These are phyloP conservation scores for Aquilaria yunnanensis DNA, from an alignment of 345 rosid species.

Conservation along the genomic window DNA sequence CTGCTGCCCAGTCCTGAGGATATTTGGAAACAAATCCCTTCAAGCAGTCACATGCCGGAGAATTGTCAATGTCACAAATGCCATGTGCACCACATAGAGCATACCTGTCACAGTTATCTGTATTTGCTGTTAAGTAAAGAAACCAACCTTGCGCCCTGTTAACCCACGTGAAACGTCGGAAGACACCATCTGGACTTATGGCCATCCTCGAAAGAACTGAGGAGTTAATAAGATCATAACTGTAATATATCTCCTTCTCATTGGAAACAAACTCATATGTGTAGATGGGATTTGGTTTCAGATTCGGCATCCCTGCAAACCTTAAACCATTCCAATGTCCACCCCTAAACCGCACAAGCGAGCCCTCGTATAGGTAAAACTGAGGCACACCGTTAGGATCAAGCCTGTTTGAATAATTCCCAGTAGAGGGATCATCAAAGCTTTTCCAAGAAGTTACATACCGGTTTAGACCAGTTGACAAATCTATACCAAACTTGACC, in stretches of 20 bases:
- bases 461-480: slow-evolving; percentile 8
- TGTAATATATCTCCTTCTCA: slow-evolving; percentile 25
- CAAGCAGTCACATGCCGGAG: slow-evolving; percentile 37
- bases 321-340: slow-evolving; percentile 49
- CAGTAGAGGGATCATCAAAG: slow-evolving; percentile 25
- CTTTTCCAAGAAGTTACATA: slow-evolving; percentile 35
- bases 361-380: slow-evolving; percentile 17
- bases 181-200: neutral
- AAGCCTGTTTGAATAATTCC: slow-evolving; percentile 15
- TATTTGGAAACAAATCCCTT: slow-evolving; percentile 28
- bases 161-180: slow-evolving; percentile 6
- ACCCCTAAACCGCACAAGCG: slow-evolving; percentile 6
- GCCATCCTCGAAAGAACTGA: neutral
- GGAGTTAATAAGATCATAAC: slow-evolving; percentile 13
- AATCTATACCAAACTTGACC: slow-evolving; percentile 36
- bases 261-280: slow-evolving; percentile 25
- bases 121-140: neutral
- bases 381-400: slow-evolving; percentile 28
- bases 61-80: slow-evolving; percentile 25
- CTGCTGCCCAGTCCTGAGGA: slow-evolving; percentile 21
- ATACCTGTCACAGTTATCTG: neutral
- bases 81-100: slow-evolving; percentile 32
- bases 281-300: neutral
- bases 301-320: slow-evolving; percentile 22
- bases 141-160: neutral